A percentile compares a stretch with the other conserved stretches of the same genome.
phyloP scores from a whole-genome alignment of 306 rosid species.

The Vigna nakashimae region DNA sequence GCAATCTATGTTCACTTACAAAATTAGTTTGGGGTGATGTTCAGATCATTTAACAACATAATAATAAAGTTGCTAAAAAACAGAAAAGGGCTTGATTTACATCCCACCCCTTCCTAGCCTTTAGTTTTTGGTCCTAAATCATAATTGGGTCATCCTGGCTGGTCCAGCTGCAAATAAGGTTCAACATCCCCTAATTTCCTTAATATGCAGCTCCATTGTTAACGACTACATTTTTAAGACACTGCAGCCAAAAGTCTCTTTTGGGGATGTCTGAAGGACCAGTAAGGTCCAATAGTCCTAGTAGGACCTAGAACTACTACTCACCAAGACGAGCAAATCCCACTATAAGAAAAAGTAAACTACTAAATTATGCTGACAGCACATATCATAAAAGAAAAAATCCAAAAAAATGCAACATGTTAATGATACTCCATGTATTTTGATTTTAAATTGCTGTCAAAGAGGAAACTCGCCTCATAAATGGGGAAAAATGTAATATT shows the following conservation, averaged over 20 bases:
- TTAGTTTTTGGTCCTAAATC: background rate
- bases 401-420: too few relatives aligned
- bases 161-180: background rate
- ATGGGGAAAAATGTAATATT: too few relatives aligned
- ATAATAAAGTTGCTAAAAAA: background rate
- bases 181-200: background rate
- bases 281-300: background rate
- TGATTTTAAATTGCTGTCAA: too few relatives aligned
- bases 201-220: background rate
- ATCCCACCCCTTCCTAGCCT: background rate
- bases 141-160: background rate
- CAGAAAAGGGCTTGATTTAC: background rate
- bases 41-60: background rate
- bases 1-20: slow-evolving; percentile 13
- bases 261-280: background rate
- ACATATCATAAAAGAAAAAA: background rate
- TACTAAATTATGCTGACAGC: background rate
- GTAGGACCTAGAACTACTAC: background rate
- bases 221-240: background rate
- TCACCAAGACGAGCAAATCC: background rate
- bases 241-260: background rate
- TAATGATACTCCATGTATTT: too few relatives aligned
- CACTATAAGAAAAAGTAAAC: background rate
- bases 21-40: background rate
- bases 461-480: too few relatives aligned